A percentile compares a stretch with the other conserved stretches of the same genome.
Evolutionary conservation across 352 stramenopile genomes (phyloP).

Genomic region (Phytophthora pinifolia): DNA sequence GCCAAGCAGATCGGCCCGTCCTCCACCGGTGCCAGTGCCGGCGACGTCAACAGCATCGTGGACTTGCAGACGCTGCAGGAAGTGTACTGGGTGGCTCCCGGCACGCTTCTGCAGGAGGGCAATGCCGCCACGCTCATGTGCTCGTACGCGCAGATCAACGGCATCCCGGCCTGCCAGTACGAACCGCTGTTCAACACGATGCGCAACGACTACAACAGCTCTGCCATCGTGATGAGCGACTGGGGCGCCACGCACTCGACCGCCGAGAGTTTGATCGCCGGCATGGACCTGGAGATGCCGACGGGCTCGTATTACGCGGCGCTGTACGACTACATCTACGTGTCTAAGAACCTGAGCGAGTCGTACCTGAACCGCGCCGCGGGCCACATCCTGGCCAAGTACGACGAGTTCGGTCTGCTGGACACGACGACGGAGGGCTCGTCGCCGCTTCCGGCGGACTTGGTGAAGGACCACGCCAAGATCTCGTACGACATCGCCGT

Average conservation of each 20-base stretch:
- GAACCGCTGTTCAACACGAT: conserved; percentile 34
- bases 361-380: conserved; percentile 33
- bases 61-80: conserved; percentile 15
- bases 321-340: conserved; percentile 39
- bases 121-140: conserved; percentile 21
- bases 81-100: conserved; percentile 14
- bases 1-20: conserved; percentile 7
- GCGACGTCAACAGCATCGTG: conserved; percentile 11
- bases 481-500: conserved; percentile 37
- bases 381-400: conserved; percentile 34
- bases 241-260: conserved; percentile 32
- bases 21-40: conserved; percentile 1
- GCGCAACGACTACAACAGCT: conserved; percentile 36
- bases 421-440: conserved; percentile 28
- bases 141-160: conserved; percentile 27
- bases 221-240: conserved; percentile 33
- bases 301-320: conserved; percentile 34
- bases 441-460: conserved; percentile 22
- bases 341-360: conserved; percentile 35
- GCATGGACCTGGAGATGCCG: conserved; percentile 36
- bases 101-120: conserved; percentile 16
- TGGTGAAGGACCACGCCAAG: conserved; percentile 25
- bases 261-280: conserved; percentile 31
- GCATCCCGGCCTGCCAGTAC: conserved; percentile 31
- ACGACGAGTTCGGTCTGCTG: conserved; percentile 35